Base-by-base conservation (phyloP, 2,329 filamentous ascomycete species). In the Pseudocercospora cruenta region DNA sequence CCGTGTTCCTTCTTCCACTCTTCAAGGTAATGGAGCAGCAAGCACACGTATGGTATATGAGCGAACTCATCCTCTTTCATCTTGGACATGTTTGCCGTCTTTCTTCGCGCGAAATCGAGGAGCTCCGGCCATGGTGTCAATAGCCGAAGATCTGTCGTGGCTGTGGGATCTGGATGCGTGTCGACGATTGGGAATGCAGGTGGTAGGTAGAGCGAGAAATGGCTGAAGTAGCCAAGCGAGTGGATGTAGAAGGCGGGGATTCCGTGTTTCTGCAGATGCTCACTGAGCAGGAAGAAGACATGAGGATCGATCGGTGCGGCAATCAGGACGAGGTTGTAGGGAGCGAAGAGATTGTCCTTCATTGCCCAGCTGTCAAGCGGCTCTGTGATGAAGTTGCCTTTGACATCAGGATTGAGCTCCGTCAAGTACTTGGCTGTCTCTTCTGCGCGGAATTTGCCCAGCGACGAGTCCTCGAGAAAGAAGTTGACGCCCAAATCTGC, bases 401-500 rank as follows among this genome's bases (percentile, higher is more conserved):
- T 80, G 1, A 97, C 95, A 75, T 98, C 95, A 2, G 94, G 93
- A 75, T 99, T 99, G 67, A 99, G 84, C 79, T 99, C 96, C 68
- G 88, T 84, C 51, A 99, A 83, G 62, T 94, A 84, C 68, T 90
- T 88, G 65, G 90, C 89, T 62, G 91, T 91, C 76, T 91, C 89
- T 77, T 93, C 86, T 1, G 94, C 92, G 71, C 95, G 88, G 26
- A 88, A 88, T 74, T 89, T 89, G 61, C 93, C 94, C 43, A 96
- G 78, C 70, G 88, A 90, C 58, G 85, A 82, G 72, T 95, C 88
- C 67, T 97, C 92, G 0, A 99, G 84, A 75, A 99, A 99, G 84
- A 99, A 99, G 80, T 99, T 99, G 69, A 97, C 90, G 4, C 96
- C 95, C 47, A 99, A 83, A 74, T 99, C 95, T 49, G 88, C 84